Evolutionary conservation across 139 green algal species (phyloP), one percentile per base, ranked within the genome.

Genomic region (Astrephomene gubernaculifera): DNA sequence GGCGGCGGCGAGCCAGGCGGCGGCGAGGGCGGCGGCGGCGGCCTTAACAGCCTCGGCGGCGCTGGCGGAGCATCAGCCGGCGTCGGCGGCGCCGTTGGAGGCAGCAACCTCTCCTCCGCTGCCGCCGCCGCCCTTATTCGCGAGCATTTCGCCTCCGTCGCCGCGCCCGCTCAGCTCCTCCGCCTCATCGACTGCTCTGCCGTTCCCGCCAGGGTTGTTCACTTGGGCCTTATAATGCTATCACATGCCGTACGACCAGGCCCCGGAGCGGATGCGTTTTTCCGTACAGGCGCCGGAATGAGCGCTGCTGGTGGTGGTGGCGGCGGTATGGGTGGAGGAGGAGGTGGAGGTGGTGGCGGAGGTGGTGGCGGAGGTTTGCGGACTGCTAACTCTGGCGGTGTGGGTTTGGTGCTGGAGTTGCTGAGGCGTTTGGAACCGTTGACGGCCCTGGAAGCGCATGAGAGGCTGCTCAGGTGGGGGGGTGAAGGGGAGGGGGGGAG

Each of bases 341-440:
- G 36, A 4, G 67, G 67, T 36, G 38, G 64, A 4, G 64, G 33
- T 17, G 72, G 31, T 54, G 52, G 33, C 52, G 35, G 52, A 22
- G 24, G 33, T 36, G 52, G 33, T 22, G 45, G 35, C 21, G 17
- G 60, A 29, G 12, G 1, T 52, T n/a, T n/a, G n/a, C n/a, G n/a
- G n/a, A n/a, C n/a, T n/a, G n/a, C n/a, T n/a, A n/a, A n/a, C n/a
- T n/a, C n/a, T 2, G 54, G 41, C 12, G 74, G 74, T 33, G 4
- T 71, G 54, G 54, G 57, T 25, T 33, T 83, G 38, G 41, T 72
- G 22, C 60, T 63, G 29, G 76, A 83, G 76, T 19, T 72, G 63
- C 78, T 84, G 31, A n/a, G 78, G 22, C 49, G 44, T 61, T 44
- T 84, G 78, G 78, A 61, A 43, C 78, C 78, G 24, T 44, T 74